Conservation (phyloP, 2,329 filamentous ascomycete genomes). For the Aspergillus ustus region DNA sequence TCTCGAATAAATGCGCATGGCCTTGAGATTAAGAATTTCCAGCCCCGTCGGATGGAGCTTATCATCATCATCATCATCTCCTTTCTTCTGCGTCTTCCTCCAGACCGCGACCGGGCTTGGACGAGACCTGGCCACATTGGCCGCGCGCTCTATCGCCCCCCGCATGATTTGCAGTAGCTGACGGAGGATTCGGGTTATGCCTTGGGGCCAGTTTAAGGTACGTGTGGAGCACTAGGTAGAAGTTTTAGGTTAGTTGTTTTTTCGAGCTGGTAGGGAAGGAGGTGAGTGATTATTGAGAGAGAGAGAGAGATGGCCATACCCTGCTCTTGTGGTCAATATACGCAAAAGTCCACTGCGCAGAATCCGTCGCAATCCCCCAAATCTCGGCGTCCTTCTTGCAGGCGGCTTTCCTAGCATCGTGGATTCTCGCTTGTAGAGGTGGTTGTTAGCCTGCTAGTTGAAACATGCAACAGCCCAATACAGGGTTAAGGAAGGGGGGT, state of each 20-base stretch:
- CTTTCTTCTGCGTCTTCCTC: background rate
- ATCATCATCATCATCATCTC: background rate
- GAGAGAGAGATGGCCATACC: background rate
- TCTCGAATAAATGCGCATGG: background rate
- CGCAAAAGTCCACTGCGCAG: background rate
- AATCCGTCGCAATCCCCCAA: constrained; percentile 7
- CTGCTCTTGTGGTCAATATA: constrained; percentile 1
- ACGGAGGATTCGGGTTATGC: background rate
- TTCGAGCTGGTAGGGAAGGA: background rate
- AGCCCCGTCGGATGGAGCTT: background rate
- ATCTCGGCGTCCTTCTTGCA: background rate
- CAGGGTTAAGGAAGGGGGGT: background rate
- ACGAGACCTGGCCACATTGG: background rate
- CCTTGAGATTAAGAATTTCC: background rate
- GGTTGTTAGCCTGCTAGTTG: background rate
- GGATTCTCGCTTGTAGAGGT: background rate
- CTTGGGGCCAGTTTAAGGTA: background rate
- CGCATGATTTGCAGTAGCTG: background rate
- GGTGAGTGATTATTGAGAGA: too few relatives aligned
- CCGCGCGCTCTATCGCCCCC: background rate
- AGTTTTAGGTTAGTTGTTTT: background rate
- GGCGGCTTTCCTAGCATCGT: background rate
- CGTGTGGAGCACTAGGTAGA: background rate
- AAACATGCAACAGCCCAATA: background rate
- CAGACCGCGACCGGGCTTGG: background rate